Evolutionary conservation across 2,329 filamentous ascomycete species (phyloP).

Genomic region (Microsporum ferrugineum): DNA sequence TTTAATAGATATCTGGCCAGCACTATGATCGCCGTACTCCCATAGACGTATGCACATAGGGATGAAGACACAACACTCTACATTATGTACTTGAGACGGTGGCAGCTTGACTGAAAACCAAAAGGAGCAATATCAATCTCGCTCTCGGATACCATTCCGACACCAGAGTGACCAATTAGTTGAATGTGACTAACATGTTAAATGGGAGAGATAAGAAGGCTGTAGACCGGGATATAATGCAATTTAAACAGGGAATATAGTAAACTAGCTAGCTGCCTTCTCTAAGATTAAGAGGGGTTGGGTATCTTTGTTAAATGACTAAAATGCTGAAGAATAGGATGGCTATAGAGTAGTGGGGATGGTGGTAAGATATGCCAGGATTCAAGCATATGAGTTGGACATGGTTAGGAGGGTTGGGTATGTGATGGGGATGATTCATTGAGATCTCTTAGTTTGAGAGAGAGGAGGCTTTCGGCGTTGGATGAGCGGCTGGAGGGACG

Average conservation of each 20-base stretch:
- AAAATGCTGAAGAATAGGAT: not conserved
- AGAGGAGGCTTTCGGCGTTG: not conserved
- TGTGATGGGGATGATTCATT: not conserved
- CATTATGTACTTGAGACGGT: not conserved
- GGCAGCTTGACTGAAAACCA: not conserved
- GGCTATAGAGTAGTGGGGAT: not conserved
- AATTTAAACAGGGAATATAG: not conserved
- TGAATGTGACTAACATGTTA: not conserved
- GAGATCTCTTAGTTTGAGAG: not conserved
- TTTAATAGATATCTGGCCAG: not conserved
- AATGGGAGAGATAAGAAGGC: not conserved
- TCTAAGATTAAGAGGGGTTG: not conserved
- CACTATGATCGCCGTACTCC: not conserved
- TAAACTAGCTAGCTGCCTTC: not conserved
- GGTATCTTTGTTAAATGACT: conserved; percentile 3
- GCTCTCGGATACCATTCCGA: not conserved
- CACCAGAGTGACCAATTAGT: not conserved
- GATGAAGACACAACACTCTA: not conserved
- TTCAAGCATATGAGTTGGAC: not conserved
- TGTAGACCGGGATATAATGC: not conserved
- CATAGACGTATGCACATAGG: not conserved
- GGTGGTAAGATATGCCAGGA: not conserved
- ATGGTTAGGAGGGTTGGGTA: not conserved
- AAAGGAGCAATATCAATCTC: not conserved
- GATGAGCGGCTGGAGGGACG: not conserved